phyloP scores from a whole-genome alignment of 2,329 filamentous ascomycete genomes.

The Simplicillium sp. region DNA sequence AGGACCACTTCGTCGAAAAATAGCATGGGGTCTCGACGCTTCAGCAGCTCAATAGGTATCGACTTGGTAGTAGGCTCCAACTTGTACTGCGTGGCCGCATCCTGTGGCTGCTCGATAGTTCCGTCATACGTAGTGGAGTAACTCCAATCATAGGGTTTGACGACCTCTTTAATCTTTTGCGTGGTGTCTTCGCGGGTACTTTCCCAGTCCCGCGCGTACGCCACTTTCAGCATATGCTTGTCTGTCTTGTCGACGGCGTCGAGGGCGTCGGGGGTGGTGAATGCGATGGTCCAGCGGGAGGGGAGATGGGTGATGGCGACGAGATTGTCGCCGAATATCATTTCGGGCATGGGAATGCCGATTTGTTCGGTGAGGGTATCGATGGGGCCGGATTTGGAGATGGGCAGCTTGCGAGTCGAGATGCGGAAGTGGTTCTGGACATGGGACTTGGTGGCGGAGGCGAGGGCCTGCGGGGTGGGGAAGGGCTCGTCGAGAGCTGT shows the following conservation, averaged over 20 bases:
- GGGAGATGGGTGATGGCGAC: constrained; percentile 65
- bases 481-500: constrained; percentile 40
- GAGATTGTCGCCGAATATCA: constrained; percentile 97
- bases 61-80: constrained; percentile 24
- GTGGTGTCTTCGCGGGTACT: constrained; percentile 61
- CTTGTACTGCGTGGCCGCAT: constrained; percentile 7
- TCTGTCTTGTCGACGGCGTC: constrained; percentile 93
- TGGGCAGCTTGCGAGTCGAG: constrained; percentile 81
- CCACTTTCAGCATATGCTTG: constrained; percentile 81
- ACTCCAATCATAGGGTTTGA: constrained; percentile 97
- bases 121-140: constrained; percentile 86
- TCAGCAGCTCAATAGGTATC: constrained; percentile 81
- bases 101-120: constrained; percentile 37
- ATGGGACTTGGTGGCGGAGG: constrained; percentile 45
- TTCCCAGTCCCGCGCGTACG: constrained; percentile 82
- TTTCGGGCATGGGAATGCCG: constrained; percentile 85
- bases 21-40: constrained; percentile 82
- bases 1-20: constrained; percentile 96
- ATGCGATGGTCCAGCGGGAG: constrained; percentile 69
- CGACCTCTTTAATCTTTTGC: constrained; percentile 83
- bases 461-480: constrained; percentile 38
- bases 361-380: constrained; percentile 72
- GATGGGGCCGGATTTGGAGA: constrained; percentile 85
- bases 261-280: constrained; percentile 79
- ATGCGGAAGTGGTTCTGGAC: constrained; percentile 62